Evolutionary conservation across 2,329 filamentous ascomycete species (phyloP).

Genomic region (Acrodontium crateriforme): DNA sequence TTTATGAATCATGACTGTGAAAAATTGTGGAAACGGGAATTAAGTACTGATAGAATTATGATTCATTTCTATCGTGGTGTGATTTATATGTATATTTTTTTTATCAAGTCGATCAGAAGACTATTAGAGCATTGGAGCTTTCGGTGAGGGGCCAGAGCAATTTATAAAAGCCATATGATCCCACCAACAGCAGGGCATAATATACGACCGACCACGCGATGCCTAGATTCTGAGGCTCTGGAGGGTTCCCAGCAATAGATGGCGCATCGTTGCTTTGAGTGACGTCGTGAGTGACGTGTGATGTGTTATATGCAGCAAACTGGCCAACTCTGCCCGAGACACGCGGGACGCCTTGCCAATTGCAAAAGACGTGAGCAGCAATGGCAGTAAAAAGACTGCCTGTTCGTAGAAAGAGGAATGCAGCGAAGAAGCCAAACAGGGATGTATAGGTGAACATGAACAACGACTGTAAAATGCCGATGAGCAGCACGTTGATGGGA

Average conservation of each 20-base stretch:
- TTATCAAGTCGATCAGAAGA: constrained; percentile 6
- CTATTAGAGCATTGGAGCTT: constrained; percentile 38
- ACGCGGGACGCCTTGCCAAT: constrained; percentile 76
- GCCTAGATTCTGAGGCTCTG: constrained; percentile 21
- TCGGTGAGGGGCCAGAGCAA: constrained; percentile 60
- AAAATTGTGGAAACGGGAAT: no score
- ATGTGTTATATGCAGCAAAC: constrained; percentile 28
- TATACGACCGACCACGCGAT: constrained; percentile 61
- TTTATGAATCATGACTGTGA: no score
- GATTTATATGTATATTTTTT: neutral
- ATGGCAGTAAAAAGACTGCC: constrained; percentile 67
- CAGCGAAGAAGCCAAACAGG: constrained; percentile 84
- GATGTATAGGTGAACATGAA: constrained; percentile 86
- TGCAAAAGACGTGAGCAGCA: constrained; percentile 76
- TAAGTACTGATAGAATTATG: no score
- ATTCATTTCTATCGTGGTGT: neutral
- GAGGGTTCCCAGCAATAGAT: constrained; percentile 8
- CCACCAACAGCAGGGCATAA: constrained; percentile 60
- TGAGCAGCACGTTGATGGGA: constrained; percentile 11
- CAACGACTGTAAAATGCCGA: constrained; percentile 50
- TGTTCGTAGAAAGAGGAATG: constrained; percentile 75
- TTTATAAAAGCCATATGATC: constrained; percentile 57
- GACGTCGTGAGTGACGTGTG: constrained; percentile 16
- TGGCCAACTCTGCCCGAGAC: constrained; percentile 62
- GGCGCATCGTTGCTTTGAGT: constrained; percentile 12